phyloP scores from a whole-genome alignment of 139 green algal genomes.

The Chlorella sp. region DNA sequence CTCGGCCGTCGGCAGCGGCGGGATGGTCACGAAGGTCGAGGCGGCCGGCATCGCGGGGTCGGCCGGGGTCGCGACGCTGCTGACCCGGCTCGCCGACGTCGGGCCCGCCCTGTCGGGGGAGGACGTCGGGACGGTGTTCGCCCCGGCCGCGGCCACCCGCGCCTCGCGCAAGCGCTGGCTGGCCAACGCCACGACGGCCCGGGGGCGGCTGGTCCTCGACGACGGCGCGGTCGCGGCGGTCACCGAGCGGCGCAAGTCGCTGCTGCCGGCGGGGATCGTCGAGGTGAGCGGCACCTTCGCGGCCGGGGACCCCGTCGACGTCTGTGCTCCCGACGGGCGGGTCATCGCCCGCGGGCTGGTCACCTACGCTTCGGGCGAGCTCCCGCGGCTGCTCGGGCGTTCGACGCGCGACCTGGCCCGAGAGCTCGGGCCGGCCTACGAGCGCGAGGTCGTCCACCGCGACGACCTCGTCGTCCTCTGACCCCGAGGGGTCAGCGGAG shows the following conservation, averaged over 20 bases:
- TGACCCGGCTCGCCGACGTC: constrained; percentile 43
- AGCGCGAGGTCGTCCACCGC: no score
- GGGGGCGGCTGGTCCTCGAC: constrained; percentile 55
- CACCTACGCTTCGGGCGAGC: constrained; percentile 49
- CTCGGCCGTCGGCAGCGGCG: constrained; percentile 88
- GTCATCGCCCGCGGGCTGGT: constrained; percentile 77
- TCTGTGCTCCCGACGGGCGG: constrained; percentile 57
- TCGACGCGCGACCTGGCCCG: no score
- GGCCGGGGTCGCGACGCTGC: constrained; percentile 69
- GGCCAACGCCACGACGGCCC: constrained; percentile 39
- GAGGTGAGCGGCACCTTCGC: constrained; percentile 6
- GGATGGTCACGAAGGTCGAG: constrained; percentile 93
- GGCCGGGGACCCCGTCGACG: constrained; percentile 49
- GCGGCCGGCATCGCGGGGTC: constrained; percentile 82
- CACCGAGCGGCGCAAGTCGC: constrained; percentile 52
- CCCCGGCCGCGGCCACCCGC: constrained; percentile 31
- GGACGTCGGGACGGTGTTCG: constrained; percentile 54
- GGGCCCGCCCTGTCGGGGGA: constrained; percentile 28
- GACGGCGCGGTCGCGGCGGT: constrained; percentile 66
- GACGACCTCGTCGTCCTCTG: no score
- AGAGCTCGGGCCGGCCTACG: no score
- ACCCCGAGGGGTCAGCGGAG: no score
- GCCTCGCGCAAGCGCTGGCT: constrained; percentile 82
- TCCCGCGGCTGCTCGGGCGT: no score
- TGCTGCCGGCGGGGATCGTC: constrained; percentile 75